A percentile compares a stretch with the other conserved stretches of the same genome.
Evolutionary conservation across 2,329 filamentous ascomycete species (phyloP).

Genomic region (Arthrinium phaeospermum): DNA sequence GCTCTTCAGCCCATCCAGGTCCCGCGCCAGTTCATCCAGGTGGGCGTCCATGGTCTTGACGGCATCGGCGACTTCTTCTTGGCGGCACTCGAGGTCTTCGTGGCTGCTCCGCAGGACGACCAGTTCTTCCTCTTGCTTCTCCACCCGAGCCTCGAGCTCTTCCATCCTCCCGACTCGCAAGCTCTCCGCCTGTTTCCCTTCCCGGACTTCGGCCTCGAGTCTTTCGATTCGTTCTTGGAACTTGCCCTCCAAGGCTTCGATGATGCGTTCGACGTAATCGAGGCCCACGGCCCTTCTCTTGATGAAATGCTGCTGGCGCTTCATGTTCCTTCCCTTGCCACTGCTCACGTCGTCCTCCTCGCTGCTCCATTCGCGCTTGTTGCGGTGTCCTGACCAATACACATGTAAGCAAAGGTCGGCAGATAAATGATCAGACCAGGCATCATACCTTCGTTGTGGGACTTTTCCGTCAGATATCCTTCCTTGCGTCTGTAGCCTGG

Average conservation of each 20-base stretch:
- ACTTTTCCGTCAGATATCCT: neutral
- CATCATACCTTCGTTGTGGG: neutral
- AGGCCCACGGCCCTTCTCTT: conserved; percentile 5
- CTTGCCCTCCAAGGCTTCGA: neutral
- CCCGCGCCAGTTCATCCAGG: neutral
- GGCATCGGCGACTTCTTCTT: conserved; percentile 4
- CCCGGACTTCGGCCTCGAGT: neutral
- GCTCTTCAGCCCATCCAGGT: neutral
- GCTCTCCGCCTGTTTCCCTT: neutral
- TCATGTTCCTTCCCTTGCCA: no score
- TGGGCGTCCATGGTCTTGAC: neutral
- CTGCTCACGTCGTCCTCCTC: neutral
- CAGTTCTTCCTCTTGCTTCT: neutral
- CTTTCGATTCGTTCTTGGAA: neutral
- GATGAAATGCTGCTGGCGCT: neutral
- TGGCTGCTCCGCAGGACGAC: neutral
- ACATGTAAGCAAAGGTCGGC: neutral
- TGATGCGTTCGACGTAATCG: neutral
- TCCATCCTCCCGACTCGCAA: neutral
- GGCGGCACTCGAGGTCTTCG: neutral
- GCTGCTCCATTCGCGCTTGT: neutral
- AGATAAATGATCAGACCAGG: no score
- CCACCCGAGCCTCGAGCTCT: neutral
- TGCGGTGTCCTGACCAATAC: neutral
- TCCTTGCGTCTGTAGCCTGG: neutral